Percentiles rank a stretch among this genome's conserved stretches.
Conservation (phyloP, 2,329 filamentous ascomycete genomes). For the Oidium heveae region DNA sequence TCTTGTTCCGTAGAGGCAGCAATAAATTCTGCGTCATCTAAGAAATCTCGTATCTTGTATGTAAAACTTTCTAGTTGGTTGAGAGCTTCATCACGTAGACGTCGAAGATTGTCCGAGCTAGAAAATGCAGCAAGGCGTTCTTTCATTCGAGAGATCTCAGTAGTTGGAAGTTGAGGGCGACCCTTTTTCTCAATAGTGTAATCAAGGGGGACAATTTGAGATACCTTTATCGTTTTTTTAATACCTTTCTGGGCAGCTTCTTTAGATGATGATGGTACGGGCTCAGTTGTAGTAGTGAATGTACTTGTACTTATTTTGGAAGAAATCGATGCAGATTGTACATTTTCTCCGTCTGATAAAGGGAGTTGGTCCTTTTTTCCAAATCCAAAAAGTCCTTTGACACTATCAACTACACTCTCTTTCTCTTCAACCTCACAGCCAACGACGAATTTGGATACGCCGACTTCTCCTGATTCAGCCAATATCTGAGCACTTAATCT, state of each 20-base stretch:
- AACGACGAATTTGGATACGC: conserved; percentile 48
- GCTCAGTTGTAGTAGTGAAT: conserved; percentile 23
- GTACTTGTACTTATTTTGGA: conserved; percentile 16
- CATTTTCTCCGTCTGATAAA: conserved; percentile 32
- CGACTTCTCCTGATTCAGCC: conserved; percentile 51
- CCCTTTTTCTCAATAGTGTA: conserved; percentile 10
- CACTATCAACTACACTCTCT: conserved; percentile 67
- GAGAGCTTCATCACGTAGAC: conserved; percentile 58
- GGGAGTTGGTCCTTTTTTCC: conserved; percentile 64
- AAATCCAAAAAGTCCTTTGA: conserved; percentile 91
- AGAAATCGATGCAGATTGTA: conserved; percentile 17
- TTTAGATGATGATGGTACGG: conserved; percentile 16
- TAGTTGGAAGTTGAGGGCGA: conserved; percentile 8
- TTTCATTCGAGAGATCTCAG: conserved; percentile 13
- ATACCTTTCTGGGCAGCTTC: conserved; percentile 8
- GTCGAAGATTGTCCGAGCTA: conserved; percentile 53
- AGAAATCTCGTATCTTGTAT: conserved; percentile 63
- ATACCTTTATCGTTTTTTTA: conserved; percentile 10
- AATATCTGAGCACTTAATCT: conserved; percentile 54
- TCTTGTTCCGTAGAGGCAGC: conserved; percentile 43
- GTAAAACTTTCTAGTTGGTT: conserved; percentile 89
- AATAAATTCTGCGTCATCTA: conserved; percentile 53
- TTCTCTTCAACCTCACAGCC: conserved; percentile 72
- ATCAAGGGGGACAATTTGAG: conserved; percentile 12
- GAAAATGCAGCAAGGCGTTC: conserved; percentile 66